These are phyloP conservation scores for Ambrosia trifida DNA, from an alignment of 129 eudicot genomes.

Conservation along the genomic window DNA sequence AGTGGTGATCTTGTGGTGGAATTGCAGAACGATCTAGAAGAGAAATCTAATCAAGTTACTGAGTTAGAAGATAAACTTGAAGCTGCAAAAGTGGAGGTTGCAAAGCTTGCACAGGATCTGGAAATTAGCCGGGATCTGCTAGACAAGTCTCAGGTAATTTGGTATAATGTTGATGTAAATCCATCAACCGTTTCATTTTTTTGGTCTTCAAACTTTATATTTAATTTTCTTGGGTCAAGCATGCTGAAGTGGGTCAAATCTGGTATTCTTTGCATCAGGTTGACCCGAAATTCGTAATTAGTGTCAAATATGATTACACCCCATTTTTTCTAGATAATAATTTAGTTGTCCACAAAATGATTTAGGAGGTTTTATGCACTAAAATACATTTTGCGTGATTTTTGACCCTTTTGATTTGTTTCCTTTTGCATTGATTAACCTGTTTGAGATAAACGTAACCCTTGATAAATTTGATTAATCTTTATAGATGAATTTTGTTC, in stretches of 20 bases:
- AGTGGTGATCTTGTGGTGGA: slow-evolving; percentile 47
- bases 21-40: slow-evolving; percentile 56
- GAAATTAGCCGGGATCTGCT: slow-evolving; percentile 69
- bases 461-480: background rate
- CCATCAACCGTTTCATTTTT: background rate
- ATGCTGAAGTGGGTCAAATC: background rate
- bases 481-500: slow-evolving; percentile 84
- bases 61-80: slow-evolving; percentile 55
- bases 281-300: background rate
- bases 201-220: background rate
- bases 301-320: background rate
- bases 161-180: background rate
- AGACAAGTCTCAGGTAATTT: slow-evolving; percentile 87
- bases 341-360: background rate
- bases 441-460: background rate
- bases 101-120: slow-evolving; percentile 61
- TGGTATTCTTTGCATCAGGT: background rate
- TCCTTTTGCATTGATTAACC: background rate
- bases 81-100: slow-evolving; percentile 55
- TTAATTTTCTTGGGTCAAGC: slow-evolving; percentile 2
- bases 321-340: background rate
- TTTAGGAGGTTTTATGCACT: background rate
- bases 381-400: background rate
- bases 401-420: background rate
- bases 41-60: slow-evolving; percentile 53